Evolutionary conservation across 345 rosid species (phyloP).

Genomic region (Toxicodendron radicans): DNA sequence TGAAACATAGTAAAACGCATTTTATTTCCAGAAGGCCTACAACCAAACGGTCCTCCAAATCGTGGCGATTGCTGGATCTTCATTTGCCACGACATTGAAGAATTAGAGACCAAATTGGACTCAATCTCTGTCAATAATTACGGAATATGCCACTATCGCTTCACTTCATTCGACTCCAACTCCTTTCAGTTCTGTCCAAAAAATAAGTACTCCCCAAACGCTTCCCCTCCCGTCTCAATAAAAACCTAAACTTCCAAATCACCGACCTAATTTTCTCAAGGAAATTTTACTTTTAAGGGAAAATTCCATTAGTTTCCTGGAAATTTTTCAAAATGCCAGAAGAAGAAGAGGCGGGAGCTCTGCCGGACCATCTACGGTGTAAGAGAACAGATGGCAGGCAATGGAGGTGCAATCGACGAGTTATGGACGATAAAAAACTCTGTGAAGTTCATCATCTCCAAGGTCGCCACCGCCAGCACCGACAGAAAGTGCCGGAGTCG

Average conservation of each 20-base stretch:
- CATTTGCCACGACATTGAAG: constrained; percentile 23
- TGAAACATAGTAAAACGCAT: not conserved
- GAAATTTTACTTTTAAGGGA: not conserved
- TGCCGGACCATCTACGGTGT: constrained; percentile 86
- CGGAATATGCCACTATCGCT: constrained; percentile 29
- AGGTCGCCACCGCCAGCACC: constrained; percentile 55
- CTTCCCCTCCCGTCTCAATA: not conserved
- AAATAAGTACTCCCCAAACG: constrained; percentile 25
- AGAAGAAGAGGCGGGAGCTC: constrained; percentile 39
- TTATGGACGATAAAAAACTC: constrained; percentile 72
- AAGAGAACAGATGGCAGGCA: constrained; percentile 87
- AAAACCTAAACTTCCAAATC: not conserved
- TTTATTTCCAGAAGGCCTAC: not conserved
- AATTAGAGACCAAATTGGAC: constrained; percentile 40
- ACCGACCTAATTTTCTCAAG: constrained; percentile 17
- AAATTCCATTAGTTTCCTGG: constrained; percentile 5
- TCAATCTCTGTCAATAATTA: constrained; percentile 38
- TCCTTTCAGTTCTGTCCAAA: constrained; percentile 3
- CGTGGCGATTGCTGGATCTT: constrained; percentile 17
- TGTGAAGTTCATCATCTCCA: constrained; percentile 80
- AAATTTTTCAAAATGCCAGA: constrained; percentile 2
- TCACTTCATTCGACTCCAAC: constrained; percentile 6
- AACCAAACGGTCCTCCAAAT: not conserved
- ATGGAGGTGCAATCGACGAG: constrained; percentile 91
- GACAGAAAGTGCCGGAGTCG: constrained; percentile 65